phyloP scores from a whole-genome alignment of 805 yeast species.

The Saturnispora quitensis region DNA sequence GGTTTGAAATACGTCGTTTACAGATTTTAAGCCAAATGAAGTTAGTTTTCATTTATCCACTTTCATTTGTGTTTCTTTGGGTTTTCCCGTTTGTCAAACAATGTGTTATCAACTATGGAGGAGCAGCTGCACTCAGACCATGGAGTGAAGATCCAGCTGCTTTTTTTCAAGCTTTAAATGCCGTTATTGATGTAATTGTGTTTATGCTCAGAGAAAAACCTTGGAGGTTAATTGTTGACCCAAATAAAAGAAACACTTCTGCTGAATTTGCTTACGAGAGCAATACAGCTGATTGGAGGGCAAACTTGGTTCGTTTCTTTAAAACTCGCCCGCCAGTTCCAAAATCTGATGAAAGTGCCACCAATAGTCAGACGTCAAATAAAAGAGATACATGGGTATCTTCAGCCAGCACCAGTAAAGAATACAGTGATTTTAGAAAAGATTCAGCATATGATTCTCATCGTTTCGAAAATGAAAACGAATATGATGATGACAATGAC shows the following conservation, averaged over 20 bases:
- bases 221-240: constrained; percentile 37
- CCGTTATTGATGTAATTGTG: constrained; percentile 67
- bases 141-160: constrained; percentile 66
- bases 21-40: constrained; percentile 71
- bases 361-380: not conserved
- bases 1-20: constrained; percentile 53
- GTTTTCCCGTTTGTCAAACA: constrained; percentile 66
- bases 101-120: constrained; percentile 35
- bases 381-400: constrained; percentile 1
- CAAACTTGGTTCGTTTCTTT: constrained; percentile 1
- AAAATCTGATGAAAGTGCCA: not conserved
- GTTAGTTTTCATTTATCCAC: constrained; percentile 74
- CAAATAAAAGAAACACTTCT: not conserved
- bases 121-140: constrained; percentile 39
- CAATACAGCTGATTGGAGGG: constrained; percentile 16
- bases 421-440: not conserved
- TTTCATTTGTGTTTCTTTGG: constrained; percentile 77
- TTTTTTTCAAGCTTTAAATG: constrained; percentile 71
- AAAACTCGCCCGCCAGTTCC: not conserved
- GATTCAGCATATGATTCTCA: not conserved
- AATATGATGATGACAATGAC: not conserved
- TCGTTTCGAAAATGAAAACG: not conserved
- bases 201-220: constrained; percentile 73
- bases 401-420: not conserved
- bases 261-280: not conserved